Conservation (phyloP, 1,284 basidiomycete species). For the Pseudozyma hubeiensis region DNA sequence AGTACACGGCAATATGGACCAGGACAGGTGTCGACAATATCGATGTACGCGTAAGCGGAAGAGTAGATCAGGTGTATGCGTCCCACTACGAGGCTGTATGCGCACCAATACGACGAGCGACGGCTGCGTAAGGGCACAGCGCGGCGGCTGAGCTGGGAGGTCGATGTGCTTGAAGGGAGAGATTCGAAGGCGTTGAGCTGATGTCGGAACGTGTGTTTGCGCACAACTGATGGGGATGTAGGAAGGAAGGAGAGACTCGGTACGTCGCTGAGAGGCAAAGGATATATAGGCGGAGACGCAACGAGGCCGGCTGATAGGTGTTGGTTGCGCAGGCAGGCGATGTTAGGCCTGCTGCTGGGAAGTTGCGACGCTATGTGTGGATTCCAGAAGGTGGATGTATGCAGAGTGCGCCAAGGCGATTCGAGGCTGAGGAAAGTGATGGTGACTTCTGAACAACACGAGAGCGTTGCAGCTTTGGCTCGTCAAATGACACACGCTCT, state of each 20-base stretch:
- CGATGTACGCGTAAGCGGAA: conserved; percentile 10
- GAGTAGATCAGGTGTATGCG: conserved; percentile 19
- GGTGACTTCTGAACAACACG: conserved; percentile 27
- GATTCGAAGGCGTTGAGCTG: not conserved
- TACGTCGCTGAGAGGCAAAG: not conserved
- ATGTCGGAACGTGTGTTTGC: conserved; percentile 1
- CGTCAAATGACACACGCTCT: too few species aligned
- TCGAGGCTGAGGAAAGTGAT: conserved; percentile 23
- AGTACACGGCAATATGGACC: too few species aligned
- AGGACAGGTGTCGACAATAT: not conserved
- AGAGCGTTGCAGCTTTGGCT: not conserved
- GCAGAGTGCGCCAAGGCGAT: conserved; percentile 1
- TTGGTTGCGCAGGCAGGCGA: too few species aligned
- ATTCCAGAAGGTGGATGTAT: conserved; percentile 2
- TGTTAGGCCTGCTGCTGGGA: too few species aligned
- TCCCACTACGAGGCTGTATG: conserved; percentile 12
- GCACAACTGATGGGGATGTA: not conserved
- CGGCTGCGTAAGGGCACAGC: not conserved
- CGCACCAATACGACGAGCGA: not conserved
- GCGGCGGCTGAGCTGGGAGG: not conserved
- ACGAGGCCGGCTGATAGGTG: not conserved
- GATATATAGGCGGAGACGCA: not conserved
- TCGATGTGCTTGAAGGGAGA: not conserved
- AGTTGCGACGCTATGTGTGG: not conserved
- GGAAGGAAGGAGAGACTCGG: not conserved